A percentile compares a stretch with the other conserved stretches of the same genome.
Conservation (phyloP, 805 yeast genomes). For the Saccharomycopsis microspora region DNA sequence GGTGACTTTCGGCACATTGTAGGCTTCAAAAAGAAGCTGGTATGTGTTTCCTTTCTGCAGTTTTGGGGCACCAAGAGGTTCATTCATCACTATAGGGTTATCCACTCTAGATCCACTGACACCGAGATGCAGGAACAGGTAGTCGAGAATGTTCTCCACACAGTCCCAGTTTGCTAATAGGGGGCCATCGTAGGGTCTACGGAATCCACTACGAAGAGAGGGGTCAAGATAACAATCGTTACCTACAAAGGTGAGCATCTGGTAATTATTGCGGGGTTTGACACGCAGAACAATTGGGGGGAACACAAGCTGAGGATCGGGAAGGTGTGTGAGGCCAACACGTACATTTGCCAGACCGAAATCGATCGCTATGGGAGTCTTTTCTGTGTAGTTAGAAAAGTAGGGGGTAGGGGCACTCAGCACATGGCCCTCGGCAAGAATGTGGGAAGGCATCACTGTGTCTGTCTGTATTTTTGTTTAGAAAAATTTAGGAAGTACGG, state of each 20-base stretch:
- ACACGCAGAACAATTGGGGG: slow-evolving; percentile 61
- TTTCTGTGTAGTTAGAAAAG: slow-evolving; percentile 34
- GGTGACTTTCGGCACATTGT: slow-evolving; percentile 59
- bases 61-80: slow-evolving; percentile 59
- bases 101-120: slow-evolving; percentile 42
- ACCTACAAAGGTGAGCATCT: slow-evolving; percentile 65
- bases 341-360: slow-evolving; percentile 58
- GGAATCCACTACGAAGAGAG: slow-evolving; percentile 52
- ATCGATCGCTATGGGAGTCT: slow-evolving; percentile 80
- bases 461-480: no score
- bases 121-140: slow-evolving; percentile 68
- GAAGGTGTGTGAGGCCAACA: slow-evolving; percentile 42
- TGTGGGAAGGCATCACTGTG: not conserved
- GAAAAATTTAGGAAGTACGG: no score
- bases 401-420: slow-evolving; percentile 20
- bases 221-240: slow-evolving; percentile 69
- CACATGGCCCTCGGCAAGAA: not conserved
- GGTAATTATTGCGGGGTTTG: slow-evolving; percentile 63
- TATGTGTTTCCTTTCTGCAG: slow-evolving; percentile 65
- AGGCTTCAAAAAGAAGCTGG: slow-evolving; percentile 79
- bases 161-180: slow-evolving; percentile 89
- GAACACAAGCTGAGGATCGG: slow-evolving; percentile 48
- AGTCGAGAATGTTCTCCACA: slow-evolving; percentile 73
- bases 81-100: slow-evolving; percentile 76
- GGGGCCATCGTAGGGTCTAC: slow-evolving; percentile 80